Base-by-base conservation (phyloP, 768 basidiomycete genomes). In the Pleurotus platypus region DNA sequence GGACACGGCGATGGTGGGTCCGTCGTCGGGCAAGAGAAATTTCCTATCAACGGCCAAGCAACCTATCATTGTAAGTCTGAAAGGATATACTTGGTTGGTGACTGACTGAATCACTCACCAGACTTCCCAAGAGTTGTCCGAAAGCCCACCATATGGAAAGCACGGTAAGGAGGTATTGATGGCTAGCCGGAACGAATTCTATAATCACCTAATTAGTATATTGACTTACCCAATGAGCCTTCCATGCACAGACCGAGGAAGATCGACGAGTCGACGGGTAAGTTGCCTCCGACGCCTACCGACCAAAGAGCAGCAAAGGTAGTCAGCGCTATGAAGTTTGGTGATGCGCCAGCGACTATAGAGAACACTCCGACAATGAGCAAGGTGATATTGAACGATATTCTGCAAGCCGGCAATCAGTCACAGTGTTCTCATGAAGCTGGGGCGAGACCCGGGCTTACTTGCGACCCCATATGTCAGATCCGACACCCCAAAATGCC, bases 81-180 rank as follows among this genome's bases (percentile, higher is more conserved):
- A 30, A 20, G n/a, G 24, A 46, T 45, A 15, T 5, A 18, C 47
- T 45, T 5, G 13, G 6, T 15, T 20, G 2, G 13, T 9, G 27
- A 13, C 35, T 12, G 3, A 0, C 43, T 63, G 2, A 22, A n/a
- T 8, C 8, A 60, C 54, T 35, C 56, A 74, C 75, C 49, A 80
- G 60, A 60, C 71, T 75, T 20, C 82, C 85, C 48, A 87, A 64
- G 0, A 90, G 77, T 65, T 90, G 89, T 2, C 88, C 88, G 35
- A 90, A 75, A 4, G 86, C 85, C 90, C 90, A 92, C 85, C 86
- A 91, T 38, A 90, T 80, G 0, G 88, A 89, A 15, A 91, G 75
- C 12, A 90, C 72, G 0, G 89, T 90, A 35, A 91, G 73, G 3
- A 92, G 75, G 63, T 89, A 90, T 63, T 91, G 90, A 59, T 90